Conservation (phyloP, 1,284 basidiomycete species). For the Ustilago hordei region DNA sequence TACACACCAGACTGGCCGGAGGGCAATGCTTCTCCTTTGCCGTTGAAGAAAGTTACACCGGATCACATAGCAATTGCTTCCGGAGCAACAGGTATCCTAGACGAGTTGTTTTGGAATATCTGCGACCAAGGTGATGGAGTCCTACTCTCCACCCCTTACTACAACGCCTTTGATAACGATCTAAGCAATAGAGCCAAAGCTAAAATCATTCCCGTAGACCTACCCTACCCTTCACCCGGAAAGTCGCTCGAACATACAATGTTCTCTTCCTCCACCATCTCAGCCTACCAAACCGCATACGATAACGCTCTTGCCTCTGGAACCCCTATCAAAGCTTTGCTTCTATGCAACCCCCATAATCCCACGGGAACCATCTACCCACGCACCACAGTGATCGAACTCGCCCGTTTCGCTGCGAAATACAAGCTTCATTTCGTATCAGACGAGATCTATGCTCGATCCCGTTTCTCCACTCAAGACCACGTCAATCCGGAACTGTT, state of each 20-base stretch:
- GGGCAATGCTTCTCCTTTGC: constrained; percentile 25
- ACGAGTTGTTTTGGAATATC: constrained; percentile 54
- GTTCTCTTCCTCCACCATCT: constrained; percentile 36
- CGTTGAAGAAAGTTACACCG: constrained; percentile 33
- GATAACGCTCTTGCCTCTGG: constrained; percentile 29
- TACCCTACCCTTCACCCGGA: constrained; percentile 19
- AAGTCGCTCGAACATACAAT: background rate
- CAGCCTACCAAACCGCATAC: constrained; percentile 47
- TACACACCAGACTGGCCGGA: constrained; percentile 38
- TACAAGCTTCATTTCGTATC: constrained; percentile 57
- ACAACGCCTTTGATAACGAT: constrained; percentile 60
- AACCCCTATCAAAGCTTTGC: constrained; percentile 30
- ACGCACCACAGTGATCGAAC: constrained; percentile 43
- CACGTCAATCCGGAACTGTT: constrained; percentile 34
- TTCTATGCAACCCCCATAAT: constrained; percentile 64
- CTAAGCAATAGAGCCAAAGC: constrained; percentile 40
- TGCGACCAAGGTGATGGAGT: constrained; percentile 56
- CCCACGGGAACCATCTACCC: constrained; percentile 58
- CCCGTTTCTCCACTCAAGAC: constrained; percentile 35
- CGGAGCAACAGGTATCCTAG: constrained; percentile 57
- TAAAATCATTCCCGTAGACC: constrained; percentile 32
- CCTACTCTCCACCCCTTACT: constrained; percentile 53
- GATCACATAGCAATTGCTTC: constrained; percentile 55
- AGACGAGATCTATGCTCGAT: constrained; percentile 63
- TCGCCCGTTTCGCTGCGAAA: constrained; percentile 53